Evolutionary conservation across 352 stramenopile genomes (phyloP).

Genomic region (Globisporangium orthogonon): DNA sequence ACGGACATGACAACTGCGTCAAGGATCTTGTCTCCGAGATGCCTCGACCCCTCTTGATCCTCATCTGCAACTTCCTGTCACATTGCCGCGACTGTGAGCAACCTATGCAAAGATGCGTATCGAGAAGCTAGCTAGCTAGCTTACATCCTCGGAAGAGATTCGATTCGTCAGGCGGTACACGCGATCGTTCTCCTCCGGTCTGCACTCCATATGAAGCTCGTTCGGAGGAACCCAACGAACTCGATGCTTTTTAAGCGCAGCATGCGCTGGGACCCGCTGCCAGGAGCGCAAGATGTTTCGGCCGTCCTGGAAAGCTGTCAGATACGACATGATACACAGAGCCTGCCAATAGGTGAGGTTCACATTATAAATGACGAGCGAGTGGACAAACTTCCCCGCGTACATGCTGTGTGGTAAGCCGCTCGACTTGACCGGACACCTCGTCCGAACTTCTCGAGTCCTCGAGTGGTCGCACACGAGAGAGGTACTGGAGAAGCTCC

Average conservation of each 20-base stretch:
- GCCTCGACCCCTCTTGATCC: conserved; percentile 8
- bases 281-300: conserved; percentile 20
- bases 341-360: conserved; percentile 8
- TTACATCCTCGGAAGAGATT: neutral
- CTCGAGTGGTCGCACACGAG: conserved; percentile 26
- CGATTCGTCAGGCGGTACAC: conserved; percentile 17
- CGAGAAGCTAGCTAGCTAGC: neutral
- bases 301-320: conserved; percentile 24
- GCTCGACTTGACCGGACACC: conserved; percentile 14
- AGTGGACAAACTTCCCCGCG: conserved; percentile 1
- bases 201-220: conserved; percentile 11
- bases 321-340: conserved; percentile 22
- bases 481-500: conserved; percentile 37
- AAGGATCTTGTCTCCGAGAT: conserved; percentile 14
- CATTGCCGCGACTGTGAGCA: neutral
- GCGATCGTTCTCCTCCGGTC: conserved; percentile 23
- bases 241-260: conserved; percentile 17
- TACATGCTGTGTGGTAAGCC: conserved; percentile 22
- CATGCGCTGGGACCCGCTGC: conserved; percentile 18
- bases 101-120: neutral
- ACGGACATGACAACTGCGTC: conserved; percentile 24
- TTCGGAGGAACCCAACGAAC: conserved; percentile 12
- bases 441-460: conserved; percentile 1
- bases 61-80: conserved; percentile 1
- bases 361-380: neutral